These are phyloP conservation scores for Trypanosoma cruzi DNA, from an alignment of 208 protist genomes.

Conservation along the genomic window DNA sequence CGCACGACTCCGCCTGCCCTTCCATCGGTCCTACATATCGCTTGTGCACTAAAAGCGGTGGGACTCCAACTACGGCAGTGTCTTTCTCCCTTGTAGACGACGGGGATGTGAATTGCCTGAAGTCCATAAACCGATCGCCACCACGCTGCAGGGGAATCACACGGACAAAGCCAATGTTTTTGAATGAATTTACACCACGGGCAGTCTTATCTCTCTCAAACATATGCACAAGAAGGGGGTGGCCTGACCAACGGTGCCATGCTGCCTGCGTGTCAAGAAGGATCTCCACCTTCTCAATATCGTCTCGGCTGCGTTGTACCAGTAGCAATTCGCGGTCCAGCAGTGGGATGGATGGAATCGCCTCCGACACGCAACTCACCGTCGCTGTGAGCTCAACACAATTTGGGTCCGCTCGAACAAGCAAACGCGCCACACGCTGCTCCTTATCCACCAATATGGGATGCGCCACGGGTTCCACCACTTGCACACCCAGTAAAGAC, in stretches of 20 bases:
- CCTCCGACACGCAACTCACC: conserved; percentile 24
- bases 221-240: conserved; percentile 45
- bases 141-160: conserved; percentile 15
- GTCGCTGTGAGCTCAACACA: conserved; percentile 35
- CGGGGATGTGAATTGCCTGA: neutral
- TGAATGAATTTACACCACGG: conserved; percentile 23
- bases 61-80: neutral
- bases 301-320: conserved; percentile 52
- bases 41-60: neutral
- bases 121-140: neutral
- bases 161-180: conserved; percentile 67
- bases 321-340: conserved; percentile 54
- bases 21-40: neutral
- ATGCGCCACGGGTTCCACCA: conserved; percentile 66
- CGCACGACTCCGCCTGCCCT: conserved; percentile 17
- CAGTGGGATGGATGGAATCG: conserved; percentile 37
- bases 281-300: conserved; percentile 62
- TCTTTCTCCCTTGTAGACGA: neutral
- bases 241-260: conserved; percentile 22
- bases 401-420: conserved; percentile 23
- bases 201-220: conserved; percentile 33
- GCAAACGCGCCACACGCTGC: conserved; percentile 33
- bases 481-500: conserved; percentile 46
- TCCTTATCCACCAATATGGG: conserved; percentile 43
- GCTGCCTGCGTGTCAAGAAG: conserved; percentile 50